A percentile compares a stretch with the other conserved stretches of the same genome.
Conservation (phyloP, 176 grass and related monocot genomes). For the Rhipidocladum racemiflorum region DNA sequence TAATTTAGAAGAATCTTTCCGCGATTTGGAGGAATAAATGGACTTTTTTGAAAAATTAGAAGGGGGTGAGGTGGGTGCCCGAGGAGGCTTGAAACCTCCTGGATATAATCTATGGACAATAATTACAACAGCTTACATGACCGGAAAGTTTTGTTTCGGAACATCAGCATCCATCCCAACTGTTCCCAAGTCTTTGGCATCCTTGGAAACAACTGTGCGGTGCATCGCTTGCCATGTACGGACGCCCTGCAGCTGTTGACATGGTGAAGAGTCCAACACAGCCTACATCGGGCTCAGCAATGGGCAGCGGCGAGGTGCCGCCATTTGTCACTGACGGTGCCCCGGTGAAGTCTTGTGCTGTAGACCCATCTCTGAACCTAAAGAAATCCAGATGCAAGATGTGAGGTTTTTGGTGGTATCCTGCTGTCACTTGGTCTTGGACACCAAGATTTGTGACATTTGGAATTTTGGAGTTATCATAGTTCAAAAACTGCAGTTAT, state of each 20-base stretch:
- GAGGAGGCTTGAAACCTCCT: too few relatives aligned
- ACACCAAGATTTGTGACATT: constrained; percentile 14
- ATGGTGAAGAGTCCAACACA: background rate
- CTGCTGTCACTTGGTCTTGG: background rate
- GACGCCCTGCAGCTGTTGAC: background rate
- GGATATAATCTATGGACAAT: too few relatives aligned
- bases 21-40: too few relatives aligned
- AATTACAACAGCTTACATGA: background rate
- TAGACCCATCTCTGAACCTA: background rate
- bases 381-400: background rate
- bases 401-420: background rate
- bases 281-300: background rate
- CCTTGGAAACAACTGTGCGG: background rate
- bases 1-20: too few relatives aligned
- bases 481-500: too few relatives aligned
- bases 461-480: constrained; percentile 1
- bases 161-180: background rate
- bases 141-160: background rate
- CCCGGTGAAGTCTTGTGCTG: background rate
- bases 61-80: too few relatives aligned
- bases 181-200: background rate
- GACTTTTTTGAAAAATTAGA: too few relatives aligned
- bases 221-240: background rate
- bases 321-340: background rate
- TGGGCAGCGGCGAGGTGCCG: background rate